Conservation (phyloP, 306 rosid species). For the Cicer chorassanicum region DNA sequence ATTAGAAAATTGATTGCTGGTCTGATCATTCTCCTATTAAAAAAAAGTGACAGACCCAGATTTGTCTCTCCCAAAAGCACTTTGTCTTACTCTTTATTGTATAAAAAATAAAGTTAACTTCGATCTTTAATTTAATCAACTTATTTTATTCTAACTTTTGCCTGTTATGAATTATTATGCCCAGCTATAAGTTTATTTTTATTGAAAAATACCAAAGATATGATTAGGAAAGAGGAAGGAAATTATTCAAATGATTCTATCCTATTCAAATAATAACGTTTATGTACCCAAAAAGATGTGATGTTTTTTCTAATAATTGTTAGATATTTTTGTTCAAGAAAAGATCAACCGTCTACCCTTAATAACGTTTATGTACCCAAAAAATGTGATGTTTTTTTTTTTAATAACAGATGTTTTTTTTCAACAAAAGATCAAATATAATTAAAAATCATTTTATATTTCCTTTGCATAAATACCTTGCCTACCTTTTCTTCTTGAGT, state of each 20-base stretch:
- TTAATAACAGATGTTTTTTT: not conserved
- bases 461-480: not conserved
- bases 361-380: not conserved
- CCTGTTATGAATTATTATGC: not conserved
- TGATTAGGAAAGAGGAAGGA: slow-evolving; percentile 16
- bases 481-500: not conserved
- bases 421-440: slow-evolving; percentile 18
- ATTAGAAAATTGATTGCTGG: slow-evolving; percentile 26
- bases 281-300: slow-evolving; percentile 18
- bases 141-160: slow-evolving; percentile 13
- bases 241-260: slow-evolving; percentile 5
- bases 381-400: slow-evolving; percentile 9
- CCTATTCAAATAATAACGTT: not conserved
- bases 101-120: slow-evolving; percentile 6
- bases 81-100: not conserved
- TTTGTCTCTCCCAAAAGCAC: slow-evolving; percentile 25
- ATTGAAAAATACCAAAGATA: not conserved
- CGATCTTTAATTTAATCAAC: not conserved
- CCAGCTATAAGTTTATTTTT: slow-evolving; percentile 20
- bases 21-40: too few relatives aligned
- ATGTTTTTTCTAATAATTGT: not conserved
- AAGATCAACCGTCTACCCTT: not conserved
- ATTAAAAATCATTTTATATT: slow-evolving; percentile 12
- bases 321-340: slow-evolving; percentile 12
- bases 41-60: not conserved